A percentile compares a stretch with the other conserved stretches of the same genome.
Conservation (phyloP, 2,329 filamentous ascomycete genomes). For the Didymella segeticola region DNA sequence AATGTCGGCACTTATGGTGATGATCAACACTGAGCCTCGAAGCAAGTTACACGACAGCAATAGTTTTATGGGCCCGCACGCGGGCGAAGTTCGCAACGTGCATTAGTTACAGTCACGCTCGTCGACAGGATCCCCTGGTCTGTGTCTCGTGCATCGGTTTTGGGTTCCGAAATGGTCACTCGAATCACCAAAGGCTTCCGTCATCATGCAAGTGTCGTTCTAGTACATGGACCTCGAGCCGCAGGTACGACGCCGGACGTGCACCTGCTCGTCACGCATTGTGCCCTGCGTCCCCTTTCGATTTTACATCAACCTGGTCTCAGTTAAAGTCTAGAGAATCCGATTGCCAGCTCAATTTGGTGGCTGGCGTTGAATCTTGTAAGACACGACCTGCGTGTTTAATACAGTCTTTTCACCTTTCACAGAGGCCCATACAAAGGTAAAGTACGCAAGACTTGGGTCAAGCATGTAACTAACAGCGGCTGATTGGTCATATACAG, state of each 20-base stretch:
- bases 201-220: slow-evolving; percentile 3
- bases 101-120: slow-evolving; percentile 10
- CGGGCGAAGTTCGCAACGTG: slow-evolving; percentile 5
- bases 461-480: too few species aligned
- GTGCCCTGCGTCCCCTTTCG: not conserved
- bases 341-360: not conserved
- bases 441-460: not conserved
- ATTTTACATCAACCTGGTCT: not conserved
- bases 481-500: too few species aligned
- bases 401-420: not conserved
- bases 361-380: not conserved
- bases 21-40: not conserved
- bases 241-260: slow-evolving; percentile 7
- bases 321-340: not conserved
- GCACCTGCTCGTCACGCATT: not conserved
- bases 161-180: not conserved
- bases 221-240: not conserved
- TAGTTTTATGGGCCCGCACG: not conserved
- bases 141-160: not conserved
- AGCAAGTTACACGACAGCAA: slow-evolving; percentile 2
- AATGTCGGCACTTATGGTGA: not conserved
- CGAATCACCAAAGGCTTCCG: not conserved
- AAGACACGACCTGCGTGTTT: not conserved
- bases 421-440: not conserved
- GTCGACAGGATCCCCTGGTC: not conserved